phyloP scores from a whole-genome alignment of 257 asterid species.

The Solanum habrochaites region DNA sequence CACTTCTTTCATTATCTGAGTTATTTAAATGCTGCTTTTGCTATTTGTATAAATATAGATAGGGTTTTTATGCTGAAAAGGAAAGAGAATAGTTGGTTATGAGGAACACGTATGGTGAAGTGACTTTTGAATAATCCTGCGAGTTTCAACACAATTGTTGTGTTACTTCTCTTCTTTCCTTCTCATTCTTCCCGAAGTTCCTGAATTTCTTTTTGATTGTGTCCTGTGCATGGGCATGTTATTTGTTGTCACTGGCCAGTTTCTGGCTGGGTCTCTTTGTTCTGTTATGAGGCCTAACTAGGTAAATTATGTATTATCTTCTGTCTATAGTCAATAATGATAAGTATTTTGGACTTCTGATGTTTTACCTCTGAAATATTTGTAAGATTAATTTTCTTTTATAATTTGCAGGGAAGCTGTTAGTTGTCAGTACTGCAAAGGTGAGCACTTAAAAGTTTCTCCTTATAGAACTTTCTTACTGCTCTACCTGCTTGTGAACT shows the following conservation, averaged over 20 bases:
- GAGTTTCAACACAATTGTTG: background rate
- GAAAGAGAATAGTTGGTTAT: background rate
- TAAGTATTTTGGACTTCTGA: background rate
- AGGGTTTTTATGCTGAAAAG: background rate
- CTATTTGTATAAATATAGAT: background rate
- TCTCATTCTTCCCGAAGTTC: background rate
- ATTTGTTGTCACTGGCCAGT: background rate
- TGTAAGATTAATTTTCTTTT: constrained; percentile 13
- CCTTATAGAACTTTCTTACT: background rate
- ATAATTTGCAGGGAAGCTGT: constrained; percentile 78
- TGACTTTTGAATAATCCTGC: background rate
- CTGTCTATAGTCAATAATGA: background rate
- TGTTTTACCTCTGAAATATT: background rate
- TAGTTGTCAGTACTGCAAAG: constrained; percentile 71
- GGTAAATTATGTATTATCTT: background rate
- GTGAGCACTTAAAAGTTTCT: constrained; percentile 20
- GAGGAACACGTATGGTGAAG: background rate
- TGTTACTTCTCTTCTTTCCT: background rate
- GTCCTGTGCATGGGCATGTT: background rate
- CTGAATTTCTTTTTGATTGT: background rate
- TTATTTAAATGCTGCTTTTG: background rate
- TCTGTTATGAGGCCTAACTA: background rate
- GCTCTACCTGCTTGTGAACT: background rate
- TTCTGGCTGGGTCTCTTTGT: background rate
- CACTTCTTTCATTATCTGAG: background rate